Percentiles rank a stretch among this genome's conserved stretches.
These are phyloP conservation scores for Saccharomyces hybrid DNA, from an alignment of 1,139 yeast species.

Conservation along the genomic window DNA sequence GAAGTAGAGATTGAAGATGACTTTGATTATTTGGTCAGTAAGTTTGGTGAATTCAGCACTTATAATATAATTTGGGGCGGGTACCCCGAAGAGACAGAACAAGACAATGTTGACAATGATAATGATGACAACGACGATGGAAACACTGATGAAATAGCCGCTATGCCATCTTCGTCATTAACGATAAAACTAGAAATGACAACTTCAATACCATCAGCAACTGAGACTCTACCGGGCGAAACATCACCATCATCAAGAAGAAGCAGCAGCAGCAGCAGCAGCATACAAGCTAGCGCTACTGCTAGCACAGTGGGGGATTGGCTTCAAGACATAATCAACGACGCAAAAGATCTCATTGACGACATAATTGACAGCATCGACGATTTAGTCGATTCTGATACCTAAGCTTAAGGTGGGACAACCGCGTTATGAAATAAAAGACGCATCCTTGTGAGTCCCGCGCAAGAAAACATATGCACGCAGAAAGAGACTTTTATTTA, in stretches of 20 bases:
- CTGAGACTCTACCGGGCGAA: not conserved
- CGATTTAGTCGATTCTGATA: not conserved
- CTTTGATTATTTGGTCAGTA: constrained; percentile 7
- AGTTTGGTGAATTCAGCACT: constrained; percentile 12
- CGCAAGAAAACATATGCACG: too few relatives aligned
- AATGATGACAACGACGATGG: constrained; percentile 8
- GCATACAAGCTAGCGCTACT: constrained; percentile 1
- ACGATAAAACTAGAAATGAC: constrained; percentile 10
- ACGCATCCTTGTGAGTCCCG: not conserved
- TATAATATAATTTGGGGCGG: constrained; percentile 22
- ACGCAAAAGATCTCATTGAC: constrained; percentile 14
- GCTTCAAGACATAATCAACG: constrained; percentile 12
- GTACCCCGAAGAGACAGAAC: constrained; percentile 7
- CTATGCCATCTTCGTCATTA: not conserved
- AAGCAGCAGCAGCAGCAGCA: not conserved
- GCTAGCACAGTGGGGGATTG: constrained; percentile 4
- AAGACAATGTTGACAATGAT: constrained; percentile 9
- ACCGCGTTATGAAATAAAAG: not conserved
- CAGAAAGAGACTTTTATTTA: not conserved
- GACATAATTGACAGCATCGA: constrained; percentile 9
- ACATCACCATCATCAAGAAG: not conserved
- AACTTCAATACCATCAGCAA: not conserved
- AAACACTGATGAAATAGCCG: constrained; percentile 7
- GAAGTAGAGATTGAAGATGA: constrained; percentile 6
- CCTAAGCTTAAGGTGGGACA: too few relatives aligned